Evolutionary conservation across 768 basidiomycete species (phyloP).

Genomic region (Termitomyces sp.): DNA sequence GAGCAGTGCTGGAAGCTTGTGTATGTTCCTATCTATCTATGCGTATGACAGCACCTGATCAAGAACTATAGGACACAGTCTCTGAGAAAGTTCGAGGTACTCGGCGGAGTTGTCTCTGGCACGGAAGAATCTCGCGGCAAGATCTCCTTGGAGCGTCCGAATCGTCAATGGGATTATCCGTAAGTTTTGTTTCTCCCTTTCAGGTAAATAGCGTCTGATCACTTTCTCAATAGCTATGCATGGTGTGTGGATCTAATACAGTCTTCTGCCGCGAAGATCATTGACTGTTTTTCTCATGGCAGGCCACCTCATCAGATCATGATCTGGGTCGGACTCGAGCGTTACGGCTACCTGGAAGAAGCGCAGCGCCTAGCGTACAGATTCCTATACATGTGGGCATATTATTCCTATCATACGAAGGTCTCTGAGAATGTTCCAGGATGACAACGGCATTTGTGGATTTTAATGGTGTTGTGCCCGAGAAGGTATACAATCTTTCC

Average conservation of each 20-base stretch:
- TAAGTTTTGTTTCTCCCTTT: conserved; percentile 34
- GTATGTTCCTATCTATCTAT: conserved; percentile 41
- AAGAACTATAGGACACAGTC: conserved; percentile 59
- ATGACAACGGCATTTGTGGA: conserved; percentile 94
- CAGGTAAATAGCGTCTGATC: conserved; percentile 8
- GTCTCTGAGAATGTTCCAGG: conserved; percentile 32
- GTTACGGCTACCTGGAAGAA: conserved; percentile 93
- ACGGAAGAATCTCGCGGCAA: conserved; percentile 95
- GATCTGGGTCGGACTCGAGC: conserved; percentile 94
- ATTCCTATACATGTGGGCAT: conserved; percentile 88
- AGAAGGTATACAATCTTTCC: conserved; percentile 58
- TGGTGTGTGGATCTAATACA: conserved; percentile 39
- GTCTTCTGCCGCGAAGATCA: conserved; percentile 1
- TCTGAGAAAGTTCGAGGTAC: conserved; percentile 91
- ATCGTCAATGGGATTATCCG: conserved; percentile 99
- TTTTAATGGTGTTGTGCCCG: conserved; percentile 97
- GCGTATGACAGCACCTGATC: conserved; percentile 13
- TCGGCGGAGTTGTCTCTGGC: conserved; percentile 92
- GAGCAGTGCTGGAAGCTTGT: conserved; percentile 92
- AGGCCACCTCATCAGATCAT: conserved; percentile 99
- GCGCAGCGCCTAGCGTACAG: conserved; percentile 91
- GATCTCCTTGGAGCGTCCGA: conserved; percentile 92
- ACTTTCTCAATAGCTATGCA: conserved; percentile 46
- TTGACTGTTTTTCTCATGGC: conserved; percentile 10
- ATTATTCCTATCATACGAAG: not conserved